Conservation (phyloP, 2,329 filamentous ascomycete genomes). For the Exophiala calicioides region DNA sequence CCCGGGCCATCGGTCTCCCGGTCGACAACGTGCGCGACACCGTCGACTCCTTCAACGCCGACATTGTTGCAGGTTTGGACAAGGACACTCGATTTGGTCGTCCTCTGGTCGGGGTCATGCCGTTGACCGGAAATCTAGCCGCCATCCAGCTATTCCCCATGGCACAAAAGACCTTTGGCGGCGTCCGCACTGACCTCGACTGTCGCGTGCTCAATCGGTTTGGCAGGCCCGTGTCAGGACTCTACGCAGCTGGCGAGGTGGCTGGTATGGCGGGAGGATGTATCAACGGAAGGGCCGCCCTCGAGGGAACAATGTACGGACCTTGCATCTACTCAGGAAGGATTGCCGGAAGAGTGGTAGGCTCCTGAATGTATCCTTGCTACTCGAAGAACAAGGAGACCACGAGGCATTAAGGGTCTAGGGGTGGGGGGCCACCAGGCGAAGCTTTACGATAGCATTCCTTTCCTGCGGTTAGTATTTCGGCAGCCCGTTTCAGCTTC, state of each 20-base stretch:
- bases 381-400: no score
- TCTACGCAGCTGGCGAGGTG: conserved; percentile 1
- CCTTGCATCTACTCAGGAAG: conserved; percentile 1
- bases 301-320: conserved; percentile 4
- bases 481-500: no score
- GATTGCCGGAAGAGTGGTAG: background rate
- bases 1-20: background rate
- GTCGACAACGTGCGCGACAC: background rate
- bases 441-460: no score
- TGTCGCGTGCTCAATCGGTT: background rate
- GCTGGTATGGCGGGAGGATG: conserved; percentile 1
- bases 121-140: background rate
- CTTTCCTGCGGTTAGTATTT: no score
- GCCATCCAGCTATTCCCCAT: conserved; percentile 4
- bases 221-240: background rate
- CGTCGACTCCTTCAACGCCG: background rate
- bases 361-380: no score
- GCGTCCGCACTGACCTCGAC: background rate
- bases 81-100: background rate
- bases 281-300: background rate
- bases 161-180: conserved; percentile 3
- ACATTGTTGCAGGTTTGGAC: background rate
- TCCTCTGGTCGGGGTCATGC: background rate
- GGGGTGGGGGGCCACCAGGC: no score
- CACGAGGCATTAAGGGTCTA: no score